Percentiles rank a stretch among this genome's conserved stretches.
phyloP scores from a whole-genome alignment of 1,284 basidiomycete genomes.

The Cryptococcus floricola region DNA sequence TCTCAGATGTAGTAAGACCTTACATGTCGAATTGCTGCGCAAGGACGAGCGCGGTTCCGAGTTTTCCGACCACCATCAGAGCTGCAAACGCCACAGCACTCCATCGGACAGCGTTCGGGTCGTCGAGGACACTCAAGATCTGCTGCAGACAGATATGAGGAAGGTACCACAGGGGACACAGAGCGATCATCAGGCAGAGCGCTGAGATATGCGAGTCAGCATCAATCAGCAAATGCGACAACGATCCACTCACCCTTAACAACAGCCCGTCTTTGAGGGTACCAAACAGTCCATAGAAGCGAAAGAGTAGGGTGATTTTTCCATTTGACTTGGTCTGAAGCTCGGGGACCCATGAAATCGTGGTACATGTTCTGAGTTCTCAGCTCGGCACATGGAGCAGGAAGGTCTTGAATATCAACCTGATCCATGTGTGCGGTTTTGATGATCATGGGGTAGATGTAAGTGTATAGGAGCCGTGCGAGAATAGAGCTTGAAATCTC shows the following conservation, averaged over 20 bases:
- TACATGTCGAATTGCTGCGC: slow-evolving; percentile 19
- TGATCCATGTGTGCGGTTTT: slow-evolving; percentile 65
- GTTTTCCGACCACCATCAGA: slow-evolving; percentile 14
- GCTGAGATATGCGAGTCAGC: slow-evolving; percentile 3
- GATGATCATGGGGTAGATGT: slow-evolving; percentile 73
- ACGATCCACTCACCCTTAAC: slow-evolving; percentile 10
- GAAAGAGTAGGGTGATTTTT: slow-evolving; percentile 14
- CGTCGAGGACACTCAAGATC: slow-evolving; percentile 26
- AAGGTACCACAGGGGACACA: slow-evolving; percentile 27
- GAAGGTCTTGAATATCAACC: slow-evolving; percentile 75
- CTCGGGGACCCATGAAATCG: slow-evolving; percentile 18
- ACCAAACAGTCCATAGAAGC: slow-evolving; percentile 23
- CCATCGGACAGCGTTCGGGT: slow-evolving; percentile 4
- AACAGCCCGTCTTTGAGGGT: slow-evolving; percentile 14
- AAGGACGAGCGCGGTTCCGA: slow-evolving; percentile 10
- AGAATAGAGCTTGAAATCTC: slow-evolving; percentile 54
- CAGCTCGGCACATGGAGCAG: slow-evolving; percentile 66
- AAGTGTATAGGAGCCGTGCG: slow-evolving; percentile 64
- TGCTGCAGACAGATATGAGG: slow-evolving; percentile 31
- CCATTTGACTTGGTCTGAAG: slow-evolving; percentile 13
- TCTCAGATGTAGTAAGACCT: neutral
- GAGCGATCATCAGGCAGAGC: slow-evolving; percentile 8
- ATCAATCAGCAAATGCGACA: neutral
- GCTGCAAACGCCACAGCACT: slow-evolving; percentile 21
- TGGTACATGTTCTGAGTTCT: slow-evolving; percentile 27